phyloP scores from a whole-genome alignment of 2,329 filamentous ascomycete species.

The Calonectria pteridis region DNA sequence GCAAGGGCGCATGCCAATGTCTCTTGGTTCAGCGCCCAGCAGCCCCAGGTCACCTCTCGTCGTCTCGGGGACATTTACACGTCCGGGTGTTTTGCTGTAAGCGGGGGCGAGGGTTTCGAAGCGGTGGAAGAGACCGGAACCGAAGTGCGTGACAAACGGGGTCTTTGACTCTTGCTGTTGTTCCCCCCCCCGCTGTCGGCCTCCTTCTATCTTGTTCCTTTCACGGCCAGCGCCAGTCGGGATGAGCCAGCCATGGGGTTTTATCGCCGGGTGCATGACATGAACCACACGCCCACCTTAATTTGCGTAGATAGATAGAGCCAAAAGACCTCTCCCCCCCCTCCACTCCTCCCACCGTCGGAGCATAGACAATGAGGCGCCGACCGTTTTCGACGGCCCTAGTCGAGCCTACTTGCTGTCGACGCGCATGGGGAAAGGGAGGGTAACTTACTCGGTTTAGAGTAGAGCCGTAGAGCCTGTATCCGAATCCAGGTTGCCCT shows the following conservation, averaged over 20 bases:
- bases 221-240: neutral
- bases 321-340: neutral
- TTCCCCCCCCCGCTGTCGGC: neutral
- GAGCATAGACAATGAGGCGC: constrained; percentile 11
- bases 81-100: constrained; percentile 2
- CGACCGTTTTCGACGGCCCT: constrained; percentile 18
- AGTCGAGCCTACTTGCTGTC: neutral
- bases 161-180: neutral
- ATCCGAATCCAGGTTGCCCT: constrained; percentile 22
- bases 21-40: neutral
- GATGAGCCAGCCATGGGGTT: constrained; percentile 13
- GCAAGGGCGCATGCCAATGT: constrained; percentile 30
- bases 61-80: constrained; percentile 19
- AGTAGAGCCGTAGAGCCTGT: constrained; percentile 17
- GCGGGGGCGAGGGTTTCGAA: constrained; percentile 12
- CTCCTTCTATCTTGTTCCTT: neutral
- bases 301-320: neutral
- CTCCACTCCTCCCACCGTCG: neutral
- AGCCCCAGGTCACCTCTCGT: constrained; percentile 23
- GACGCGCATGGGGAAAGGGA: neutral
- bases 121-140: constrained; percentile 8
- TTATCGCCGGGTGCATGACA: constrained; percentile 19
- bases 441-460: constrained; percentile 12
- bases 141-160: constrained; percentile 6
- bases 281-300: constrained; percentile 24